phyloP scores from a whole-genome alignment of 2,329 filamentous ascomycete genomes.

The Colletotrichum sp. region DNA sequence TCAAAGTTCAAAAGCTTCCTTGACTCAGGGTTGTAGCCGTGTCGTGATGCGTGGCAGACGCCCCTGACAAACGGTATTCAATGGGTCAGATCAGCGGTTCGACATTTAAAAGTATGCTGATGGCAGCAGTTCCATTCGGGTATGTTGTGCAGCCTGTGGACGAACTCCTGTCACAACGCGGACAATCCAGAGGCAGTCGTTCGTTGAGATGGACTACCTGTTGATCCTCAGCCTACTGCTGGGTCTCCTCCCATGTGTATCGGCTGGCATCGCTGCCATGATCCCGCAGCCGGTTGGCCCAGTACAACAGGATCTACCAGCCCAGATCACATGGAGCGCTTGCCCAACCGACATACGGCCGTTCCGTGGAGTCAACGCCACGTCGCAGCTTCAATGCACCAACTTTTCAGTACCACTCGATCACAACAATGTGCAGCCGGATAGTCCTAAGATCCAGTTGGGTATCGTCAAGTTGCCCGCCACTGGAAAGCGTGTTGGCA shows the following conservation, averaged over 20 bases:
- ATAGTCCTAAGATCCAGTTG: background rate
- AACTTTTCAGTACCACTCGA: conserved; percentile 8
- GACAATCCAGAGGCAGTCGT: background rate
- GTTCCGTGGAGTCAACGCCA: background rate
- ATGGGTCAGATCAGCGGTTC: background rate
- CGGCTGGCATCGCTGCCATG: background rate
- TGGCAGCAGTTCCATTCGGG: background rate
- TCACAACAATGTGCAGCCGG: background rate
- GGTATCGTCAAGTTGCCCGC: conserved; percentile 7
- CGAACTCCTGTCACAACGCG: background rate
- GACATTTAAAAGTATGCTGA: background rate
- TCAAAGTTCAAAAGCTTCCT: background rate
- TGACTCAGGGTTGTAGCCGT: background rate
- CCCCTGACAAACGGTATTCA: background rate
- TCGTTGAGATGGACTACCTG: background rate
- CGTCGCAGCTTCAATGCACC: background rate
- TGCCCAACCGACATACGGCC: conserved; percentile 1
- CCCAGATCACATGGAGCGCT: background rate
- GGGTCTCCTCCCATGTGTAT: background rate
- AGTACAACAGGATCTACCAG: background rate
- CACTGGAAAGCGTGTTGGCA: background rate
- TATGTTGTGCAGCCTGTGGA: fast-evolving
- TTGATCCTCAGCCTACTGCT: background rate
- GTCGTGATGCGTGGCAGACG: background rate
- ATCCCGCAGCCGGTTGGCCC: conserved; percentile 3